phyloP scores from a whole-genome alignment of 2,329 filamentous ascomycete species.

The Capronia coronata region DNA sequence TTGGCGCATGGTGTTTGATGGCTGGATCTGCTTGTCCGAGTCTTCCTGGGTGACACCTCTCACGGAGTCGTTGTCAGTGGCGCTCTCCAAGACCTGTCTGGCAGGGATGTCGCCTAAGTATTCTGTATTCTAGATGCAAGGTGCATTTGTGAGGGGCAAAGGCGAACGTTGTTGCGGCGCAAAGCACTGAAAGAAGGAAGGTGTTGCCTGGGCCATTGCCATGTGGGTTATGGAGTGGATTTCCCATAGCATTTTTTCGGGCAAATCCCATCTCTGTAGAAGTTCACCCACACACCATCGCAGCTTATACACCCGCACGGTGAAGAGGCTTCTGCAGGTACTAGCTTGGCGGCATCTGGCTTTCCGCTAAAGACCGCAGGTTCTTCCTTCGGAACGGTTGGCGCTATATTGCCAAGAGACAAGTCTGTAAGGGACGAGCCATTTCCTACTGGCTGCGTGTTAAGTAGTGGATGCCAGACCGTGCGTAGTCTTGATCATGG shows the following conservation, averaged over 20 bases:
- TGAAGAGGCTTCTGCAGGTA: conserved; percentile 1
- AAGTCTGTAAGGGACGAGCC: conserved; percentile 7
- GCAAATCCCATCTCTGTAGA: neutral
- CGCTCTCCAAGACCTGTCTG: neutral
- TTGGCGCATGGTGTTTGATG: neutral
- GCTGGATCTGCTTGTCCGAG: neutral
- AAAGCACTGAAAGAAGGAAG: conserved; percentile 8
- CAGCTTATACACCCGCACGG: too few relatives aligned
- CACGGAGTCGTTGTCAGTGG: neutral
- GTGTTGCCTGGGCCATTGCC: neutral
- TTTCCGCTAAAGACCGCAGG: neutral
- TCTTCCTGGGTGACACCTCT: neutral
- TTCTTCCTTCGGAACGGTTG: conserved; percentile 1
- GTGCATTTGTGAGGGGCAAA: neutral
- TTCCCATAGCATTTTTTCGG: neutral
- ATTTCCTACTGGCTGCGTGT: conserved; percentile 13
- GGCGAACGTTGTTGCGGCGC: neutral
- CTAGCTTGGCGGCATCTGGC: neutral
- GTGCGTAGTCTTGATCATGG: conserved; percentile 20
- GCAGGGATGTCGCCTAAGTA: neutral
- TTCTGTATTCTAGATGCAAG: neutral
- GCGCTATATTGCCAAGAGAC: conserved; percentile 1
- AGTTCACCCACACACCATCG: neutral
- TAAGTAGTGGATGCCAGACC: conserved; percentile 14
- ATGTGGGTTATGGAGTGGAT: neutral